phyloP scores from a whole-genome alignment of 495 filamentous ascomycete species.

The Penicillium lividum region DNA sequence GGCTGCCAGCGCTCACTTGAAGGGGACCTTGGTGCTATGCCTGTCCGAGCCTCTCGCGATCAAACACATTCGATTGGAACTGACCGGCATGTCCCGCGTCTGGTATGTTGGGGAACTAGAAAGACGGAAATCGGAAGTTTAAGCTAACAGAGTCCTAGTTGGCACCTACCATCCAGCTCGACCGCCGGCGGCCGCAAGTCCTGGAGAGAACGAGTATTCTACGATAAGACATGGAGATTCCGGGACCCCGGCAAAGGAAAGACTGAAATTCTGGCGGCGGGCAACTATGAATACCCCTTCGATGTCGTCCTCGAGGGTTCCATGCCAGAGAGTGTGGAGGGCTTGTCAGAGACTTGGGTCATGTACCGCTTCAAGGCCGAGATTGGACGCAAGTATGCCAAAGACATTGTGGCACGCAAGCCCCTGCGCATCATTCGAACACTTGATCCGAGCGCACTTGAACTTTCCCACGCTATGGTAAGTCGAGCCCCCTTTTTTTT shows the following conservation, averaged over 20 bases:
- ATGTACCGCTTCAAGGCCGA: conserved; percentile 88
- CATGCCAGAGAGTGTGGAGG: conserved; percentile 86
- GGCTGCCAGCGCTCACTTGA: conserved; percentile 71
- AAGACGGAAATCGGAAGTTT: not conserved
- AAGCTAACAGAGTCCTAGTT: conserved; percentile 29
- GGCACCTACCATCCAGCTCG: conserved; percentile 49
- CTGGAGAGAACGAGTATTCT: conserved; percentile 57
- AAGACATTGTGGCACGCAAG: conserved; percentile 75
- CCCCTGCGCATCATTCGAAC: conserved; percentile 87
- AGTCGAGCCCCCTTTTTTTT: conserved; percentile 8
- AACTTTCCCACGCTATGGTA: conserved; percentile 84
- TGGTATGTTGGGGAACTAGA: conserved; percentile 51
- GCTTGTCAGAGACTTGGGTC: conserved; percentile 75
- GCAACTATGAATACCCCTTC: conserved; percentile 92
- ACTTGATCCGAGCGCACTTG: conserved; percentile 74
- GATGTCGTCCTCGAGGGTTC: conserved; percentile 73
- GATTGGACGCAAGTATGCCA: conserved; percentile 76
- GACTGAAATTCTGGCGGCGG: conserved; percentile 65
- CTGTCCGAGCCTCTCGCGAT: conserved; percentile 66
- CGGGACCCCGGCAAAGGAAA: conserved; percentile 49
- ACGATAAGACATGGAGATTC: conserved; percentile 58
- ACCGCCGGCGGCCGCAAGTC: conserved; percentile 47
- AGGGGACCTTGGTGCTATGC: conserved; percentile 74
- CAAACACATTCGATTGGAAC: conserved; percentile 68
- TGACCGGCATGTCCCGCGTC: conserved; percentile 70